Conservation (phyloP, 2,329 filamentous ascomycete species). For the Coniochaeta ligniaria region DNA sequence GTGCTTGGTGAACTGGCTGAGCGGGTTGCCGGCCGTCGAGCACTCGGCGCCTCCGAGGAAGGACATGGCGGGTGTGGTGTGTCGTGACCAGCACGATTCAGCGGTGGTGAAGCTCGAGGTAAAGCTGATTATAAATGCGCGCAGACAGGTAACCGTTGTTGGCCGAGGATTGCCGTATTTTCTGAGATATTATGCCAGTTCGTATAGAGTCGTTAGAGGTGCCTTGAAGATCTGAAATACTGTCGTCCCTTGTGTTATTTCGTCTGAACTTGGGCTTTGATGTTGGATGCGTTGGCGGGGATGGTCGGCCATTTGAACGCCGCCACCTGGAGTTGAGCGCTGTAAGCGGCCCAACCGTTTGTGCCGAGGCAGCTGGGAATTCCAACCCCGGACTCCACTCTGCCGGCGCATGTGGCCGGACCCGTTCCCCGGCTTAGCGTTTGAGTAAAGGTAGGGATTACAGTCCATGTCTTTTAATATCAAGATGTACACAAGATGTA, state of each 20-base stretch:
- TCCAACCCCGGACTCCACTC: neutral
- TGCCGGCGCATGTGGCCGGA: slow-evolving; percentile 1
- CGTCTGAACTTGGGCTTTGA: neutral
- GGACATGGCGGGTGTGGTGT: slow-evolving; percentile 55
- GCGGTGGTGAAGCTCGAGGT: neutral
- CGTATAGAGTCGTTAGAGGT: too few species aligned
- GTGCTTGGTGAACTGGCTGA: slow-evolving; percentile 96
- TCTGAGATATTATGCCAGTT: too few species aligned
- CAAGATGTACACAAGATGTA: too few species aligned
- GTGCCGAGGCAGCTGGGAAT: slow-evolving; percentile 2
- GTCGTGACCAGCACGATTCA: neutral
- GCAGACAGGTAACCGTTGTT: neutral
- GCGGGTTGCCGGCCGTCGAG: slow-evolving; percentile 90
- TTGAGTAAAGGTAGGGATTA: too few species aligned
- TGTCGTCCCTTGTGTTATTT: neutral
- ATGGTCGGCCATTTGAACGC: neutral
- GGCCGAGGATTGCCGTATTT: too few species aligned
- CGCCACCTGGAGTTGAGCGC: neutral
- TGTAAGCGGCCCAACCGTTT: neutral
- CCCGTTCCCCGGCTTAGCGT: neutral
- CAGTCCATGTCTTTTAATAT: too few species aligned
- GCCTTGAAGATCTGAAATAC: neutral
- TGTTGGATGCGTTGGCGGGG: neutral
- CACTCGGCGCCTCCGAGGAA: slow-evolving; percentile 95
- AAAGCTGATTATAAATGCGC: neutral